Base-by-base conservation (phyloP, 2,329 filamentous ascomycete genomes). In the Aspergillus tamarii region DNA sequence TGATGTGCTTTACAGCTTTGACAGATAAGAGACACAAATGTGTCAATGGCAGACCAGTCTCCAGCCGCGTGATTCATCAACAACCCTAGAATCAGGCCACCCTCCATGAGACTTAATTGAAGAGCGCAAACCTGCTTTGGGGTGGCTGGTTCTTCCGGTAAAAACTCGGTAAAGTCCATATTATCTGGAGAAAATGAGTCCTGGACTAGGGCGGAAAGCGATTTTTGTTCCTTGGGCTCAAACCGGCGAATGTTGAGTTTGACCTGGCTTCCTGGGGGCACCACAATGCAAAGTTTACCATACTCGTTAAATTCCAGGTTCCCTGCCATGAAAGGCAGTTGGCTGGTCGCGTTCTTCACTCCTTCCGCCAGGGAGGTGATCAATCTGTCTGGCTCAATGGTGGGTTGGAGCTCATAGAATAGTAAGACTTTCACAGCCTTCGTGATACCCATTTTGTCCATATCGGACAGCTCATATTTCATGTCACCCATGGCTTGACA, bases 21-120 rank as follows among this genome's bases (percentile, higher is more conserved):
- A 43, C 69, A 70, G 26, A 72, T 36, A 7, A 72, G 60, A 57
- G 67, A 67, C 11, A 72, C 23, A 41, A 72, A 69, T n/a, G 56
- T 62, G 48, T 69, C 59, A 36, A 72, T 65, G 8, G 71, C 72
- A 16, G 54, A 21, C 69, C 70, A 73, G 61, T 73, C 71, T 16
- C 66, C 71, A 5, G 59, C 63, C n/a, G 66, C 66, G 21, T 72
- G 69, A 36, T 71, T 64, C 30, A 70, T 59, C 43, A 58, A 46
- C 32, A 68, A 61, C 32, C 64, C 67, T 9, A 73, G 23, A 34
- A 70, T 60, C 21, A 73, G 41, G 11, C 70, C 69, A 2, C 66
- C 65, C 28, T 69, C 54, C 14, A 73, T 65, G 48, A 72, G 8
- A 23, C 45, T 71, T n/a, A 72, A 28, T 57, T 72, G 70, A 10